phyloP scores from a whole-genome alignment of 1,284 basidiomycete genomes.

The Austroboletus rostrupii region DNA sequence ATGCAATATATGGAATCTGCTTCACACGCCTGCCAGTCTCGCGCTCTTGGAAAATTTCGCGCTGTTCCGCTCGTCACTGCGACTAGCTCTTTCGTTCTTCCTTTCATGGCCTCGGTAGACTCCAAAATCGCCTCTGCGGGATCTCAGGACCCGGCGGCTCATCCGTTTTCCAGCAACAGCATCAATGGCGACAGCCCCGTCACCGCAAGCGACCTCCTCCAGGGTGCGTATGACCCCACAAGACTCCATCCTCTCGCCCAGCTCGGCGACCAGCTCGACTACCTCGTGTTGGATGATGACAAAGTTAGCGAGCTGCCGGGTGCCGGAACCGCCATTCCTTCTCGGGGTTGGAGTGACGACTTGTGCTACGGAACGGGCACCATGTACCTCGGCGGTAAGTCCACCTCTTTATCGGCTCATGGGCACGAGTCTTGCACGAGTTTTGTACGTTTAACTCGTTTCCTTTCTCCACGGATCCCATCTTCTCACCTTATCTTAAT shows the following conservation, averaged over 20 bases:
- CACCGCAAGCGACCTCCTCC: conserved; percentile 80
- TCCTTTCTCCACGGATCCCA: conserved; percentile 30
- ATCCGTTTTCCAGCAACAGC: conserved; percentile 46
- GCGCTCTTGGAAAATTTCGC: conserved; percentile 32
- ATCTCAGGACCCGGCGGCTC: conserved; percentile 43
- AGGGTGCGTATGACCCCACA: conserved; percentile 83
- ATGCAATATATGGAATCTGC: conserved; percentile 3
- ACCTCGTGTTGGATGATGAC: conserved; percentile 90
- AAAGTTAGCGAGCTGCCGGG: conserved; percentile 86
- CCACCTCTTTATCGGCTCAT: conserved; percentile 48
- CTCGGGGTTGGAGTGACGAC: conserved; percentile 98
- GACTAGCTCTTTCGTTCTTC: conserved; percentile 12
- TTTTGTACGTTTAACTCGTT: conserved; percentile 49
- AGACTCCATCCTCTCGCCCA: conserved; percentile 89
- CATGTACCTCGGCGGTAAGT: conserved; percentile 95
- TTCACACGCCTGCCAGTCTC: conserved; percentile 23
- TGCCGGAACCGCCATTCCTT: conserved; percentile 81
- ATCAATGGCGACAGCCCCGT: conserved; percentile 49
- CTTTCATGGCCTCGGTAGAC: conserved; percentile 29
- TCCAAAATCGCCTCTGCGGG: conserved; percentile 20
- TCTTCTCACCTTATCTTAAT: conserved; percentile 66
- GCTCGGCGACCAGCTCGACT: conserved; percentile 86
- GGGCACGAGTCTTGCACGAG: conserved; percentile 47
- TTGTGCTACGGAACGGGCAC: conserved; percentile 99
- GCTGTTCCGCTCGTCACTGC: conserved; percentile 13